A percentile compares a stretch with the other conserved stretches of the same genome.
Evolutionary conservation across 805 yeast species (phyloP).

Genomic region (Hanseniaspora nectarophila): DNA sequence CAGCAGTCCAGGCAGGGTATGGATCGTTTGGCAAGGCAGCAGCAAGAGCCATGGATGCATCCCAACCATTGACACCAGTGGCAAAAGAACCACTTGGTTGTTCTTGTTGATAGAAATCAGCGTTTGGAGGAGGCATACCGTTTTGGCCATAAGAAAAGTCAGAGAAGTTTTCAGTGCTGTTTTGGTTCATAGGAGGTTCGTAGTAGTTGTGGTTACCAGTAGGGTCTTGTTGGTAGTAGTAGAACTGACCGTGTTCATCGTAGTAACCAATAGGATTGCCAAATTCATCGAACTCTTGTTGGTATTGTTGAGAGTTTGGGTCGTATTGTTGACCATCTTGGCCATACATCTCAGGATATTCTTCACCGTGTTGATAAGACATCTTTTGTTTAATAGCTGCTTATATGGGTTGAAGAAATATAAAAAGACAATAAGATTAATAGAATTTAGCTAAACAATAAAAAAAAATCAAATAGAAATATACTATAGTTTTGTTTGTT

Average conservation of each 20-base stretch:
- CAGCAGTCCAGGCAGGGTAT: conserved; percentile 98
- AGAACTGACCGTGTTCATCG: conserved; percentile 34
- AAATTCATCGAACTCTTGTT: conserved; percentile 31
- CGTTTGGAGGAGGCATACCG: conserved; percentile 47
- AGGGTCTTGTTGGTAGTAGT: conserved; percentile 39
- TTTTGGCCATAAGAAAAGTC: conserved; percentile 50
- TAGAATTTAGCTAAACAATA: too few species aligned
- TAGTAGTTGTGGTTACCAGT: conserved; percentile 22
- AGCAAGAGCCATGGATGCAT: conserved; percentile 32
- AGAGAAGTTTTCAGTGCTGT: conserved; percentile 49
- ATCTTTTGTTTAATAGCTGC: too few species aligned
- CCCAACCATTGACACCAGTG: conserved; percentile 14
- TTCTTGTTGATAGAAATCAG: conserved; percentile 68
- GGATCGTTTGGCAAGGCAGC: conserved; percentile 79
- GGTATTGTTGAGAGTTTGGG: conserved; percentile 25
- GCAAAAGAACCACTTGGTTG: conserved; percentile 68
- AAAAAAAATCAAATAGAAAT: too few species aligned
- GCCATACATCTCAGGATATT: conserved; percentile 21
- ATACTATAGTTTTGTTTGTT: too few species aligned
- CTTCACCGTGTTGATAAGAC: conserved; percentile 14
- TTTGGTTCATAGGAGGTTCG: conserved; percentile 28
- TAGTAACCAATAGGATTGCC: conserved; percentile 29
- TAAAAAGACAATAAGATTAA: not conserved
- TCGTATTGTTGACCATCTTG: conserved; percentile 25
- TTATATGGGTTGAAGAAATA: not conserved